Conservation (phyloP, 2,329 filamentous ascomycete genomes). For the Pyricularia pennisetigena region DNA sequence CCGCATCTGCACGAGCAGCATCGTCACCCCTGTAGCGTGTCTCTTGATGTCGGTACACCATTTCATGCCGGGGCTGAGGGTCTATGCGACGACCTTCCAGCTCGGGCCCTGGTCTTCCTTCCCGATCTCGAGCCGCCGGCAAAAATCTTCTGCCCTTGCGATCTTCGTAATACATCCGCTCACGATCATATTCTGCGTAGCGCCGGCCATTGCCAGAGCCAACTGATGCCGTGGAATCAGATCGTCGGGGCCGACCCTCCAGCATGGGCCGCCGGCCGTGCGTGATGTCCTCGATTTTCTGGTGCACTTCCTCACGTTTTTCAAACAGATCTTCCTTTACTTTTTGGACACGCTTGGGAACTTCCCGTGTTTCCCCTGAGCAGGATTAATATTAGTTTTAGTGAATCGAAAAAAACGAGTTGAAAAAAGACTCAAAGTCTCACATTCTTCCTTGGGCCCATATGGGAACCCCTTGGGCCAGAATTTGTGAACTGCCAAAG, state of each 20-base stretch:
- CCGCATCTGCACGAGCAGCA: background rate
- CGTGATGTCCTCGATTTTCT: background rate
- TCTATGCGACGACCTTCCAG: background rate
- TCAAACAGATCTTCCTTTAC: constrained; percentile 8
- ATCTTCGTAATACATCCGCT: background rate
- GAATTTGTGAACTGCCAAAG: constrained; percentile 24
- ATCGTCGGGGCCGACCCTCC: background rate
- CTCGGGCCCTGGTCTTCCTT: background rate
- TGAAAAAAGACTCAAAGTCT: constrained; percentile 7
- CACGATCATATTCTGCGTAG: background rate
- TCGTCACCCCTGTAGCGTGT: background rate
- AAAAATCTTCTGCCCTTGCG: background rate
- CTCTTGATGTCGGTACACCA: background rate
- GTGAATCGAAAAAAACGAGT: background rate
- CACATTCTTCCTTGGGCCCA: constrained; percentile 27
- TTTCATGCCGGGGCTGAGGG: background rate
- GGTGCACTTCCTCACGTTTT: constrained; percentile 8
- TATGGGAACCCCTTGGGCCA: constrained; percentile 27
- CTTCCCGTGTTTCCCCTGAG: background rate
- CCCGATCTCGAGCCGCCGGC: background rate
- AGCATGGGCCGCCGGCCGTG: background rate
- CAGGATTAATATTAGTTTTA: background rate
- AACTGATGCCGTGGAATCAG: background rate
- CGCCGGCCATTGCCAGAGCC: background rate
- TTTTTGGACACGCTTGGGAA: constrained; percentile 3